Conservation (phyloP, 106 monocot genomes). For the Narthecium ossifragum region DNA sequence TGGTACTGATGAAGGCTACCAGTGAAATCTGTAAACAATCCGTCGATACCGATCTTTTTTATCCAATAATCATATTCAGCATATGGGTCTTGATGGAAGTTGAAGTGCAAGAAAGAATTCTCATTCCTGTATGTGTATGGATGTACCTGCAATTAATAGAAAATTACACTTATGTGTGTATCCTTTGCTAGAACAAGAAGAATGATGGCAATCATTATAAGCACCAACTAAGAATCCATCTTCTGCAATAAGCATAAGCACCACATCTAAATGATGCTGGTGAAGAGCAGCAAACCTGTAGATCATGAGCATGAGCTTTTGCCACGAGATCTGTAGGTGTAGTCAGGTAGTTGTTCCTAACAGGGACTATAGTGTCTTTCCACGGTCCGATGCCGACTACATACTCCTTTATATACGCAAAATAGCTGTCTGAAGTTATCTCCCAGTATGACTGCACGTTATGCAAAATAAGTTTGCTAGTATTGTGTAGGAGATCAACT, state of each 20-base stretch:
- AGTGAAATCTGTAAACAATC: conserved; percentile 78
- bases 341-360: conserved; percentile 38
- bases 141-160: conserved; percentile 42
- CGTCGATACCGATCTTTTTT: conserved; percentile 57
- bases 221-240: too few relatives aligned
- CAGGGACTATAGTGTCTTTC: conserved; percentile 71
- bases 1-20: conserved; percentile 62
- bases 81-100: conserved; percentile 76
- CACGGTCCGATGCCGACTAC: conserved; percentile 76
- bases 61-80: conserved; percentile 69
- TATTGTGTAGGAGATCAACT: too few relatives aligned
- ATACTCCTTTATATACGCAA: conserved; percentile 52
- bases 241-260: too few relatives aligned
- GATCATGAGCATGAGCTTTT: conserved; percentile 80
- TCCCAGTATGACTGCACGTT: conserved; percentile 56
- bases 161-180: too few relatives aligned
- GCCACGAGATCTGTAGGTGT: conserved; percentile 76
- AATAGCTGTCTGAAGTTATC: conserved; percentile 60
- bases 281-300: conserved; percentile 41
- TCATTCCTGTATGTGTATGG: conserved; percentile 86
- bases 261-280: too few relatives aligned
- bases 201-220: too few relatives aligned
- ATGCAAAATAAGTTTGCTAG: conserved; percentile 1
- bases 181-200: too few relatives aligned
- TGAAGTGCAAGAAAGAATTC: conserved; percentile 58